Base-by-base conservation (phyloP, 78 protist species). In the Tieghemostelium lacteum region DNA sequence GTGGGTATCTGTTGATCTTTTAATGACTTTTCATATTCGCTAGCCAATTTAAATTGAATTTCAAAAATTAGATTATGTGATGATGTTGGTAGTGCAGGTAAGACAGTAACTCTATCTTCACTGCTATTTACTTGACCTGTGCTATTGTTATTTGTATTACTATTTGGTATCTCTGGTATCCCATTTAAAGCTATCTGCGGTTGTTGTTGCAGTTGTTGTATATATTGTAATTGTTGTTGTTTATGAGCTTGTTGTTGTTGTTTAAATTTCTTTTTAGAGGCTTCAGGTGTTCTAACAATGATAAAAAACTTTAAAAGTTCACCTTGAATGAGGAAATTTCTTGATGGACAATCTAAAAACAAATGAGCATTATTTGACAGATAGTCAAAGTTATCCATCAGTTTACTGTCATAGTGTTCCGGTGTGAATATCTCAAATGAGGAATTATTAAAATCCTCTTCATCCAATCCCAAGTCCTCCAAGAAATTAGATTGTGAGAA, bases 381-480 rank as follows among this genome's bases (percentile, higher is more conserved):
- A 26, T 83, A 83, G 24, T 83, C 91, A 58, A 34, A 69, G 28
- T 28, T 39, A 19, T 37, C 14, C 76, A 73, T 54, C 2, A 83
- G 66, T 40, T 69, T 62, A n/a, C 45, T 33, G 60, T 83, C 91
- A 20, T 69, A 83, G 1, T 19, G 5, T 28, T 69, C 72, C 8
- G 91, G 91, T 69, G 55, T 83, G 29, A 42, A 83, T 0, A 83
- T 61, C 12, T 83, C 91, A 60, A 83, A 83, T 42, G 26, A 8
- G 5, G 80, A 69, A 19, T 29, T 29, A 26, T 83, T 61, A 45
- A 83, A 83, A 24, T 73, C 75, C 55, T 83, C 91, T 5, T 83
- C 91, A 58, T 83, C 91, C 22, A 83, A 28, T 29, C 80, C 76
- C 26, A 83, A 14, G 58, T 83, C 91, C 26, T 83, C 91, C 20